Evolutionary conservation across 257 asterid species (phyloP).

Genomic region (Lavandula angustifolia): DNA sequence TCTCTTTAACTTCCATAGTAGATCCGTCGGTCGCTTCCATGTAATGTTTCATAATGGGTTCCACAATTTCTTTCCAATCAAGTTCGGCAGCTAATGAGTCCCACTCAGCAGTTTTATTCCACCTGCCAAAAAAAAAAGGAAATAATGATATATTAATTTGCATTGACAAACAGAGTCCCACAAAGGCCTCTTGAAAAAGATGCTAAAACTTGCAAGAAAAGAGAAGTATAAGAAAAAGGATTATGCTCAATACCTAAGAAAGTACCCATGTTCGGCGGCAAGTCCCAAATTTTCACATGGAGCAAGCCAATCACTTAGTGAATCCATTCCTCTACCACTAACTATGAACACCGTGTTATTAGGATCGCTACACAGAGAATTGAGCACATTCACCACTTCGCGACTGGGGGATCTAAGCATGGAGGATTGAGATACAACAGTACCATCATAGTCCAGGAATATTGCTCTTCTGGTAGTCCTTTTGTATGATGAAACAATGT

Average conservation of each 20-base stretch:
- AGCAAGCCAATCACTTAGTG: slow-evolving; percentile 76
- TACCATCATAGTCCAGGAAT: slow-evolving; percentile 94
- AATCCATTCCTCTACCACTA: slow-evolving; percentile 76
- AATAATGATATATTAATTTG: slow-evolving; percentile 5
- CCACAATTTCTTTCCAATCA: slow-evolving; percentile 84
- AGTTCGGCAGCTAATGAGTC: slow-evolving; percentile 67
- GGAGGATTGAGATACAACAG: slow-evolving; percentile 74
- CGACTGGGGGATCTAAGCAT: slow-evolving; percentile 60
- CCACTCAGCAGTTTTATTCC: slow-evolving; percentile 64
- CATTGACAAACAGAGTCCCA: neutral
- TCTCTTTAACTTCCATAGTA: slow-evolving; percentile 75
- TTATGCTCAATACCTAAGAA: slow-evolving; percentile 51
- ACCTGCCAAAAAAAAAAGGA: slow-evolving; percentile 42
- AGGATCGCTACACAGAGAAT: slow-evolving; percentile 65
- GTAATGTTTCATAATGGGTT: slow-evolving; percentile 76
- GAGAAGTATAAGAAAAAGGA: neutral
- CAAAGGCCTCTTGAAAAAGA: neutral
- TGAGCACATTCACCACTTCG: slow-evolving; percentile 62
- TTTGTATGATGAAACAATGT: slow-evolving; percentile 65
- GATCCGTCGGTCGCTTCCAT: slow-evolving; percentile 93
- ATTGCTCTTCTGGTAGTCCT: slow-evolving; percentile 73
- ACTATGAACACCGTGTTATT: slow-evolving; percentile 78
- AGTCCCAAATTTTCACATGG: slow-evolving; percentile 75
- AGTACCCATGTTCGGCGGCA: slow-evolving; percentile 93
- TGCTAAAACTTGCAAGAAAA: neutral